phyloP scores from a whole-genome alignment of 1,284 basidiomycete genomes.

The Grifola frondosa region DNA sequence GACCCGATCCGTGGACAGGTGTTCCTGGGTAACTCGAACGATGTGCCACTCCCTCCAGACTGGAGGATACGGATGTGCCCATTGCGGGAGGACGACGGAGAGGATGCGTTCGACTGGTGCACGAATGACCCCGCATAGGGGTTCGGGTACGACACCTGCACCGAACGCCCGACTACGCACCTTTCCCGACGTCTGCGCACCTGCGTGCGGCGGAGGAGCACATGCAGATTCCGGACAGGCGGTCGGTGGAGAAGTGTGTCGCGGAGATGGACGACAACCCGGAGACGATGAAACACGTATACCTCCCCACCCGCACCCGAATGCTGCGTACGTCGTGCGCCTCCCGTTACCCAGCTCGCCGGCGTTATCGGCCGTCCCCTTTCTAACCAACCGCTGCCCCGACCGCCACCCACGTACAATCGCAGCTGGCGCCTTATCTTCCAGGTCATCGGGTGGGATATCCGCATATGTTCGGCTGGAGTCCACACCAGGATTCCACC shows the following conservation, averaged over 20 bases:
- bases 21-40: constrained; percentile 73
- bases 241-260: constrained; percentile 50
- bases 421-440: constrained; percentile 3
- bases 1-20: constrained; percentile 58
- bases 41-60: constrained; percentile 53
- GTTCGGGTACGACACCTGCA: constrained; percentile 74
- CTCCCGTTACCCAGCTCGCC: constrained; percentile 67
- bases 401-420: constrained; percentile 12
- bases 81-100: constrained; percentile 15
- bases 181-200: constrained; percentile 58
- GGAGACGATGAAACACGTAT: constrained; percentile 35
- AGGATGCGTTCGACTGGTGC: constrained; percentile 51
- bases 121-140: constrained; percentile 59
- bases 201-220: constrained; percentile 70
- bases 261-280: constrained; percentile 24
- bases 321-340: constrained; percentile 67
- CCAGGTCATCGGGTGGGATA: constrained; percentile 3
- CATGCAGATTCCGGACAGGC: constrained; percentile 53
- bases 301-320: constrained; percentile 61
- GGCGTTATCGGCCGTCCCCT: constrained; percentile 41
- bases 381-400: constrained; percentile 48
- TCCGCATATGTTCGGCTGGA: too few species aligned
- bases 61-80: constrained; percentile 20
- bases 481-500: constrained; percentile 12
- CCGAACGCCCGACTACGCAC: constrained; percentile 78